Evolutionary conservation across 1,139 yeast genomes (phyloP).

Genomic region (Kodamaea sp.): DNA sequence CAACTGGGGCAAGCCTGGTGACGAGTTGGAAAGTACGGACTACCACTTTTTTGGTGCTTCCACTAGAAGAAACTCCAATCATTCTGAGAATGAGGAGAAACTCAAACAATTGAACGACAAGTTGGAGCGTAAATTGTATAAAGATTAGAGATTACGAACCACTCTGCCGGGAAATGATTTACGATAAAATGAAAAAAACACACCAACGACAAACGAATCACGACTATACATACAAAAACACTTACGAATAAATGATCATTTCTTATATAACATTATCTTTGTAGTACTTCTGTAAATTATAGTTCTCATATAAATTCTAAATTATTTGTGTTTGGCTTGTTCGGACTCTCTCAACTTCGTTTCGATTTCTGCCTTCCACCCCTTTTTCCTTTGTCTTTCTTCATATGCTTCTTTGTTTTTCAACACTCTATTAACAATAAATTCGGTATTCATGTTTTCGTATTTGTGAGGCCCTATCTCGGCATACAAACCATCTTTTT

Average conservation of each 20-base stretch:
- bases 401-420: conserved; percentile 66
- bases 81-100: conserved; percentile 29
- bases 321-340: conserved; percentile 7
- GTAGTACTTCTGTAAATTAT: too few species aligned
- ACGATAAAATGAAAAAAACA: too few species aligned
- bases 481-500: conserved; percentile 38
- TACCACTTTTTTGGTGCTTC: conserved; percentile 27
- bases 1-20: conserved; percentile 75
- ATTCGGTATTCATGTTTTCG: conserved; percentile 60
- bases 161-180: too few species aligned
- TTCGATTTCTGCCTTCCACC: conserved; percentile 62
- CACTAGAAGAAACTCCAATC: conserved; percentile 46
- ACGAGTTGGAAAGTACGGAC: conserved; percentile 45
- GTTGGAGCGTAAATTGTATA: conserved; percentile 20
- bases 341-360: conserved; percentile 28
- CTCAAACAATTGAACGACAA: conserved; percentile 25
- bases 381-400: conserved; percentile 77
- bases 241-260: conserved; percentile 2
- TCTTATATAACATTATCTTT: too few species aligned
- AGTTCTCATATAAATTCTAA: too few species aligned
- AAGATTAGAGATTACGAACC: conserved; percentile 4
- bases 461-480: conserved; percentile 56
- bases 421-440: conserved; percentile 69
- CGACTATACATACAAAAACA: neutral
- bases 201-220: too few species aligned